Evolutionary conservation across 2,329 filamentous ascomycete genomes (phyloP), one percentile per base, ranked within the genome.

Genomic region (Stemphylium lycopersici): DNA sequence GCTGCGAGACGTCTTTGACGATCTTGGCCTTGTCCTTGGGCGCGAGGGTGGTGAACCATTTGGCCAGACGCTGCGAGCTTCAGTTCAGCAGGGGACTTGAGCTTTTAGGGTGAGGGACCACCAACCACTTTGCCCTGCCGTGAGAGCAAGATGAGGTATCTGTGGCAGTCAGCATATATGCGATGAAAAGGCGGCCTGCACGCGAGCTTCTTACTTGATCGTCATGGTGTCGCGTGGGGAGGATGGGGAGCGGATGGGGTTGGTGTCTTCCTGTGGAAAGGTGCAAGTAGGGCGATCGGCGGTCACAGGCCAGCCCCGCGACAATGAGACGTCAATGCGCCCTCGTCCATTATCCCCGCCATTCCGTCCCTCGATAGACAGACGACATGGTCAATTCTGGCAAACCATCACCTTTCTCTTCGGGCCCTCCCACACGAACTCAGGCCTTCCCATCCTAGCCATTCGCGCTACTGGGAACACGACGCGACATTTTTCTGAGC

Each of bases 1-100:
- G 90, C 79, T 98, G 95, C 58, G 95, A 92, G 71, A 99, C 95
- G 83, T 99, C 95, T 80, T 99, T 99, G 84, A 99, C 93, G 75
- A 99, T 98, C 84, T 99, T 99, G 79, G 93, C 95, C 82, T 99
- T 99, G 75, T 99, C 95, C 79, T 90, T 97, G 61, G 95, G 95
- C 32, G 93, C 96, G 60, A 99, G 85, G 13, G 95, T 99, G 50
- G 93, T 96, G 80, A 99, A 99, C 95, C 95, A 99, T 82, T 99
- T 99, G 67, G 95, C 95, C 52, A 99, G 88, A 74, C 95, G 93
- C 95, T 99, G 79, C 61, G 58, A 59, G 51, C 58, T 59, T 73
- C 59, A 71, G 71, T 59, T 73, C 59, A 71, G 71, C 62, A 71
- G 55, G 55, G 72, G 64, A 61, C 42, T 55, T 54, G 29, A 55